These are phyloP conservation scores for Meyerozyma carpophila DNA, from an alignment of 1,139 yeast species.

Conservation along the genomic window DNA sequence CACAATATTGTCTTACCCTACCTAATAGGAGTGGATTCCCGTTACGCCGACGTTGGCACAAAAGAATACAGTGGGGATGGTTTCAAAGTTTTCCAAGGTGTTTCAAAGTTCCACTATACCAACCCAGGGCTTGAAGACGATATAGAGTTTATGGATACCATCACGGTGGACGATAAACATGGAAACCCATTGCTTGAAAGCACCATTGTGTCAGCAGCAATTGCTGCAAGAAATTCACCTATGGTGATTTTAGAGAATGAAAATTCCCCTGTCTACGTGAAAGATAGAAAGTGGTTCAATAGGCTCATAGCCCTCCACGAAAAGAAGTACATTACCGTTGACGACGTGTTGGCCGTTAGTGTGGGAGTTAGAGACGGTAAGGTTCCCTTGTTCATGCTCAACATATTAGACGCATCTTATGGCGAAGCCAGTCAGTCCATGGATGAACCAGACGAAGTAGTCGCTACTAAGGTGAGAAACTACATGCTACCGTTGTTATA, in stretches of 20 bases:
- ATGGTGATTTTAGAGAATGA: constrained; percentile 21
- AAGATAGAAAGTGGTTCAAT: constrained; percentile 39
- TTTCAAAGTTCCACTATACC: constrained; percentile 31
- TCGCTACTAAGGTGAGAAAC: constrained; percentile 29
- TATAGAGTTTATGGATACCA: neutral
- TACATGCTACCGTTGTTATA: constrained; percentile 36
- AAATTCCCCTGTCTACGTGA: constrained; percentile 25
- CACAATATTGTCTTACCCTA: constrained; percentile 36
- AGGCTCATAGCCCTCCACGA: constrained; percentile 28
- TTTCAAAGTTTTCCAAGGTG: constrained; percentile 17
- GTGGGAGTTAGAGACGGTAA: constrained; percentile 39
- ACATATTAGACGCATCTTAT: constrained; percentile 32
- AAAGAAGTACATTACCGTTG: constrained; percentile 21
- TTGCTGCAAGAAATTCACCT: constrained; percentile 32
- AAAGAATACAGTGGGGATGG: constrained; percentile 23
- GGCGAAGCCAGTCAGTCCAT: constrained; percentile 6
- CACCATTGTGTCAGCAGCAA: constrained; percentile 27
- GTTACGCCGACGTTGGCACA: constrained; percentile 12
- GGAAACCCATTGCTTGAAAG: constrained; percentile 9
- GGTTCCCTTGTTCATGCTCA: constrained; percentile 35
- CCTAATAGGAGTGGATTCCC: constrained; percentile 23
- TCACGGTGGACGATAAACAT: constrained; percentile 3
- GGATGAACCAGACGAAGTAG: constrained; percentile 26
- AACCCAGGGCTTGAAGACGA: constrained; percentile 10
- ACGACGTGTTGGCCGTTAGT: constrained; percentile 31